Evolutionary conservation across 1,284 basidiomycete species (phyloP).

Genomic region (Caloboletus firmus): DNA sequence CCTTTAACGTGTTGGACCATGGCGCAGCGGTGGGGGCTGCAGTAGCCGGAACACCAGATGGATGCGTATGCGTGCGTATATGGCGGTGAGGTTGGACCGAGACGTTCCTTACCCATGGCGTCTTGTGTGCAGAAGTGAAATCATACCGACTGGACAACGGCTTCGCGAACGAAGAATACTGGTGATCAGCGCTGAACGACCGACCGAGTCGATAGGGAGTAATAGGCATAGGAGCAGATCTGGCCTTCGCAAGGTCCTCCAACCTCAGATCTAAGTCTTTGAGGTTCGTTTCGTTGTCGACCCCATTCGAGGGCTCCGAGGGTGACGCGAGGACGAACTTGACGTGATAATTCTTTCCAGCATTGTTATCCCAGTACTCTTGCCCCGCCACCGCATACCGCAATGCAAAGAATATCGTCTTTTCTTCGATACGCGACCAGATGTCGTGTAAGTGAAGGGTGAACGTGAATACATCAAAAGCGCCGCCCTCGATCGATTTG

Average conservation of each 20-base stretch:
- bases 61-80: slow-evolving; percentile 39
- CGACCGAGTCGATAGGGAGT: slow-evolving; percentile 21
- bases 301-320: slow-evolving; percentile 18
- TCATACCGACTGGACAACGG: slow-evolving; percentile 56
- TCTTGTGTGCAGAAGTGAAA: slow-evolving; percentile 50
- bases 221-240: slow-evolving; percentile 33
- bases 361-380: slow-evolving; percentile 93
- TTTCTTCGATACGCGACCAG: slow-evolving; percentile 74
- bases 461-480: slow-evolving; percentile 71
- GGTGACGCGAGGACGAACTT: slow-evolving; percentile 44
- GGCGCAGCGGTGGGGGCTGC: slow-evolving; percentile 31
- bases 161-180: slow-evolving; percentile 27
- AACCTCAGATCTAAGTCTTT: slow-evolving; percentile 53
- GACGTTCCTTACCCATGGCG: slow-evolving; percentile 39
- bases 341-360: slow-evolving; percentile 76
- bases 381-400: slow-evolving; percentile 72
- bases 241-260: slow-evolving; percentile 53
- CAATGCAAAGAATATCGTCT: slow-evolving; percentile 82
- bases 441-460: slow-evolving; percentile 66
- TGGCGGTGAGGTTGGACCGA: slow-evolving; percentile 30
- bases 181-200: slow-evolving; percentile 28
- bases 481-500: slow-evolving; percentile 57
- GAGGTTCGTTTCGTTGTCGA: slow-evolving; percentile 32
- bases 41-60: slow-evolving; percentile 31
- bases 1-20: slow-evolving; percentile 34